Base-by-base conservation (phyloP, 345 rosid species). In the Mercurialis annua region DNA sequence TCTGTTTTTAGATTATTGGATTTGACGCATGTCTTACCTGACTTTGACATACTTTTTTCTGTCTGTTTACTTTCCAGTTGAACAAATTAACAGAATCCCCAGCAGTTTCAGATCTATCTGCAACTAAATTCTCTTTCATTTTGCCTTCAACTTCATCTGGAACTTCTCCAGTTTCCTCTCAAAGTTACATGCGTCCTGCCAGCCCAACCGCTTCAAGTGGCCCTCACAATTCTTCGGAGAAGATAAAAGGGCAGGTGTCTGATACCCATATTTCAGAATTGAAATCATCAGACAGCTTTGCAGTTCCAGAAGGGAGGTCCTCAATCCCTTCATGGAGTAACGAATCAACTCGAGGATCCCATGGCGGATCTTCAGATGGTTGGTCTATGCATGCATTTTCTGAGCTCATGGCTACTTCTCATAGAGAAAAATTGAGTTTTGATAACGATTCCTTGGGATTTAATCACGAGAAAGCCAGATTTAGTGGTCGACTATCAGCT, bases 301-400 rank as follows among this genome's bases (percentile, higher is more conserved):
- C 76, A 24, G 76, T 72, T 46, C 50, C 76, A 65, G 88, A 81
- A 70, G 86, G 78, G 77, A 81, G 76, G 79, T 65, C 78, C 24
- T 44, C 53, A 31, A 51, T 68, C 66, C 86, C 92, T 62, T 78
- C 84, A 9, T 71, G 84, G 85, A 78, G 86, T 74, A 81, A 76
- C 67, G 92, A 87, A 71, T 84, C 81, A 43, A 73, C 72, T 47
- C 78, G 75, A 64, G 88, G 78, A 30, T 87, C 90, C 55, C 74
- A 67, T 68, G 77, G 86, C 46, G 87, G 83, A 36, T 84, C 90
- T 78, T 91, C 98, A 59, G 96, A 88, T 78, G 76, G 83, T 74
- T 91, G 95, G 96, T 89, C 98, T 16, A 81, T 82, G 78, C 84
- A 83, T 53, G 96, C 96, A 64, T 86, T 86, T 71, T 81, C 99